Percentiles rank a stretch among this genome's conserved stretches.
Evolutionary conservation across 2,329 filamentous ascomycete genomes (phyloP).

Genomic region (Exophiala spinifera): DNA sequence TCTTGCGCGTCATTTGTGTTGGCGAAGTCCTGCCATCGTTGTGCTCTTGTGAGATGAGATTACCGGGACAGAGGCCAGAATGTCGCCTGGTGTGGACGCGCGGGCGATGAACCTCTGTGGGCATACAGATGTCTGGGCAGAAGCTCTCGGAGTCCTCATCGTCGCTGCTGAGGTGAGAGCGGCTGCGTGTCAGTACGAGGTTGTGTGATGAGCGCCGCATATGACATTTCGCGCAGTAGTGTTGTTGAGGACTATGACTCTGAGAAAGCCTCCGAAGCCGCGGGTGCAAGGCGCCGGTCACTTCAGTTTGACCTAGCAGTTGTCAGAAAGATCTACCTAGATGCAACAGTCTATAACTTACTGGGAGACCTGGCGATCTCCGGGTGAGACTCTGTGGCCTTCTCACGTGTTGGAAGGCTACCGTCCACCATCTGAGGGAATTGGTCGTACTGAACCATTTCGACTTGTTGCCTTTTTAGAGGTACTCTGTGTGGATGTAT

Average conservation of each 20-base stretch:
- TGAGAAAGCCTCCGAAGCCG: conserved; percentile 17
- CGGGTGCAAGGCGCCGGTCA: conserved; percentile 9
- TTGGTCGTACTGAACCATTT: conserved; percentile 24
- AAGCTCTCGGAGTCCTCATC: conserved; percentile 19
- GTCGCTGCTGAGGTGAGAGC: conserved; percentile 6
- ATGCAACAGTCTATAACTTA: not conserved
- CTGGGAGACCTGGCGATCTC: conserved; percentile 5
- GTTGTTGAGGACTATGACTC: conserved; percentile 1
- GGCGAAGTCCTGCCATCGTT: conserved; percentile 11
- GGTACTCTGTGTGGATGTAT: too few relatives aligned
- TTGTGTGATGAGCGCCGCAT: conserved; percentile 18
- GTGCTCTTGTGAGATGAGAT: conserved; percentile 5
- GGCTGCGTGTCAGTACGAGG: not conserved
- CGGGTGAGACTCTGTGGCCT: conserved; percentile 1
- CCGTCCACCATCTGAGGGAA: conserved; percentile 13
- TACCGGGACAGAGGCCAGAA: conserved; percentile 19
- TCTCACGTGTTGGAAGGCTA: conserved; percentile 13
- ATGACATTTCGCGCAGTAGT: conserved; percentile 20
- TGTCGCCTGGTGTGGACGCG: conserved; percentile 18
- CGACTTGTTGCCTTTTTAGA: not conserved
- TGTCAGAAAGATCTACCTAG: not conserved
- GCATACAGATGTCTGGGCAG: conserved; percentile 25
- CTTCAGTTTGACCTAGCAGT: not conserved
- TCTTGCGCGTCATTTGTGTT: conserved; percentile 17
- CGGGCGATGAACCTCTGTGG: conserved; percentile 6